Evolutionary conservation across 1,284 basidiomycete species (phyloP).

Genomic region (Ceratobasidium sp.): DNA sequence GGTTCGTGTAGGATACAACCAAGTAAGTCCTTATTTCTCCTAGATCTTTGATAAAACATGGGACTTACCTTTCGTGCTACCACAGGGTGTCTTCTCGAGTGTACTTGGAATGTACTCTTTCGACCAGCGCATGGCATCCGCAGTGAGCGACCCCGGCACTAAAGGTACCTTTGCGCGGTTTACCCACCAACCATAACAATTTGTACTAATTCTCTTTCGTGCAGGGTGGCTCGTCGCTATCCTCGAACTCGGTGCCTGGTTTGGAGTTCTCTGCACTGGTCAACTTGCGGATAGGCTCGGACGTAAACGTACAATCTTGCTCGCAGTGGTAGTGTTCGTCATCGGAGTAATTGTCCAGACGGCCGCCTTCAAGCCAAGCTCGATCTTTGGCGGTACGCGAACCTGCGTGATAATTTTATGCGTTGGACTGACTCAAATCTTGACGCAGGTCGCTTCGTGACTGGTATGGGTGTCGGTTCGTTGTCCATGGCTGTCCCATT

Average conservation of each 20-base stretch:
- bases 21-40: constrained; percentile 58
- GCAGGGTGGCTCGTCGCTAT: constrained; percentile 75
- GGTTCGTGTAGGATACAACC: constrained; percentile 68
- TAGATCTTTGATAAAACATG: constrained; percentile 4
- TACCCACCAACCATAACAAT: background rate
- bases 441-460: constrained; percentile 73
- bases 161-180: constrained; percentile 58
- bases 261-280: constrained; percentile 76
- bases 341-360: constrained; percentile 78
- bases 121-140: constrained; percentile 66
- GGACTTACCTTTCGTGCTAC: background rate
- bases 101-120: constrained; percentile 75
- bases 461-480: constrained; percentile 82
- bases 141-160: constrained; percentile 64
- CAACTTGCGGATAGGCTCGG: constrained; percentile 79
- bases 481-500: constrained; percentile 81
- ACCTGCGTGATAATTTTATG: background rate
- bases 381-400: constrained; percentile 73
- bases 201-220: background rate
- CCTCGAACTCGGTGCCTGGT: constrained; percentile 72
- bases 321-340: constrained; percentile 75
- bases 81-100: constrained; percentile 78
- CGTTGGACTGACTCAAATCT: constrained; percentile 40
- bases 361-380: constrained; percentile 66
- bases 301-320: constrained; percentile 76